phyloP scores from a whole-genome alignment of 148 eudicot genomes.

The Cornus controversa region DNA sequence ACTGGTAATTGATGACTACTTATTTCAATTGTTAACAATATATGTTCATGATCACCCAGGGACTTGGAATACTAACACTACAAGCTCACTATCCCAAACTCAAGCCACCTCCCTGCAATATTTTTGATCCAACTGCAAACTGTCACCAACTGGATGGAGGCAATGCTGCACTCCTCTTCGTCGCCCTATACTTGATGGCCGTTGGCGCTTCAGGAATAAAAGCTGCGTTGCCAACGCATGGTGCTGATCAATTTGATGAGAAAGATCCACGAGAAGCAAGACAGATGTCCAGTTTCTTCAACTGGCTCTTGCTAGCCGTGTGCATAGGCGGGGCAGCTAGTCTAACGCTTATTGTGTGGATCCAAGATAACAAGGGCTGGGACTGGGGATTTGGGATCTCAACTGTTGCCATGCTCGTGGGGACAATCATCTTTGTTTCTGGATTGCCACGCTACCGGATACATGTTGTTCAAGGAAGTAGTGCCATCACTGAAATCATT shows the following conservation, averaged over 20 bases:
- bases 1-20: not conserved
- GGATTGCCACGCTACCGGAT: constrained; percentile 43
- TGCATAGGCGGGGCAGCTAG: constrained; percentile 33
- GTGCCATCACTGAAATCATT: constrained; percentile 35
- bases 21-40: too few species aligned
- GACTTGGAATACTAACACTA: constrained; percentile 35
- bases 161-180: constrained; percentile 25
- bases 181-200: constrained; percentile 29
- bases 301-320: constrained; percentile 34
- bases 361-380: constrained; percentile 43
- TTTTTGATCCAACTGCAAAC: constrained; percentile 26
- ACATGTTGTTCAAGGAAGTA: constrained; percentile 34
- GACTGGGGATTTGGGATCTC: constrained; percentile 34
- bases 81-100: constrained; percentile 45
- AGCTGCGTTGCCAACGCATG: constrained; percentile 44
- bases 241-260: constrained; percentile 53
- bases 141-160: constrained; percentile 26
- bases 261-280: constrained; percentile 35
- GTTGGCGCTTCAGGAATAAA: constrained; percentile 36
- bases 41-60: constrained; percentile 26
- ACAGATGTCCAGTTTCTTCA: constrained; percentile 43
- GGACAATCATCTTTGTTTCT: constrained; percentile 11
- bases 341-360: constrained; percentile 39
- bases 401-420: constrained; percentile 30
- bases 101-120: constrained; percentile 39